Evolutionary conservation across 2,329 filamentous ascomycete species (phyloP).

Genomic region (Paecilomyces sp.): DNA sequence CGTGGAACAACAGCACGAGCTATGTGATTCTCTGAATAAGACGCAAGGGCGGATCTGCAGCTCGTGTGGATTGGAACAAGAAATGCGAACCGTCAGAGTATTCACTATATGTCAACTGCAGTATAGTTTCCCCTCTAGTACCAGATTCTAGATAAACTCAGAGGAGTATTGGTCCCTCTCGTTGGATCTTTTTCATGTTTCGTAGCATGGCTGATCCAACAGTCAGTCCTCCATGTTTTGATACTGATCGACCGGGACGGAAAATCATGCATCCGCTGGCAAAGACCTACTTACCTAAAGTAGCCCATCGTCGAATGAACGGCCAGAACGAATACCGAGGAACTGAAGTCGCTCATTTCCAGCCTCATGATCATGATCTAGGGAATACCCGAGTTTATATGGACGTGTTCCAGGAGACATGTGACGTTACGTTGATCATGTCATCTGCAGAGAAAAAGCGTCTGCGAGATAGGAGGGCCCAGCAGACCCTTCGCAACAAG

Average conservation of each 20-base stretch:
- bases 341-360: not conserved
- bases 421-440: not conserved
- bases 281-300: not conserved
- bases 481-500: constrained; percentile 19
- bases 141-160: too few species aligned
- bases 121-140: not conserved
- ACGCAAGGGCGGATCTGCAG: not conserved
- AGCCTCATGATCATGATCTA: not conserved
- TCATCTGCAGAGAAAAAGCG: constrained; percentile 13
- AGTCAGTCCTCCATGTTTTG: not conserved
- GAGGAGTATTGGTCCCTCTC: too few species aligned
- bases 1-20: too few species aligned
- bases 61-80: not conserved
- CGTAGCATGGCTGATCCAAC: too few species aligned
- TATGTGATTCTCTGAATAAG: too few species aligned
- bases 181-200: too few species aligned
- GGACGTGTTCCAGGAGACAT: not conserved
- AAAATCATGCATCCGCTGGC: not conserved
- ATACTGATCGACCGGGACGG: not conserved
- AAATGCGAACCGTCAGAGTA: not conserved
- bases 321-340: not conserved
- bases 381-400: not conserved
- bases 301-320: not conserved
- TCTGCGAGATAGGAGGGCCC: constrained; percentile 18
- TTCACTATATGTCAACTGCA: not conserved